Base-by-base conservation (phyloP, 306 rosid genomes). In the Lathyrus oleraceus region DNA sequence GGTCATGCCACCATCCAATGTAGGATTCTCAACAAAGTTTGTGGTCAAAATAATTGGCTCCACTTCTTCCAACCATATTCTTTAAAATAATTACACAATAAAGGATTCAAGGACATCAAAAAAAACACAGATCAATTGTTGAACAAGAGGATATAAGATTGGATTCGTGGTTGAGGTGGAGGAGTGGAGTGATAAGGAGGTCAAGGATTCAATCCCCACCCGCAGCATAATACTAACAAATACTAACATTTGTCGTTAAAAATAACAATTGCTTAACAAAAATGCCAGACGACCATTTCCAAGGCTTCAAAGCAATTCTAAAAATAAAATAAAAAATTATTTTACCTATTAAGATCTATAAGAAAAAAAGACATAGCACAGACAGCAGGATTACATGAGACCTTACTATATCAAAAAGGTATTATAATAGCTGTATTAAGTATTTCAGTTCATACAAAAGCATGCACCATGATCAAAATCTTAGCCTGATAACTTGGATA, bases 401-500 rank as follows among this genome's bases (percentile, higher is more conserved):
- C 73, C 61, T 20, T 47, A 67, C 54, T 60, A 23, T 60, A 38
- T 45, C 38, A 53, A 35, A 15, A 30, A 42, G 3, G 48, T 65
- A 58, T 38, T 47, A 16, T 21, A 35, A 36, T 54, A 58, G 48
- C 51, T 27, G 44, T 59, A 36, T 32, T 20, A 59, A 75, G 63
- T 49, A 58, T 44, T 59, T 48, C 48, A 9, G 40, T 67, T 49
- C 62, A 67, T 57, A 67, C 79, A 75, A 45, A 67, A 56, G 44
- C 47, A 47, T 36, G 45, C 40, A n/a, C 62, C 35, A 21, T 13
- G 56, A 60, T 47, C 6, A 52, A 49, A 59, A 5, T 32, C 30
- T 35, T 75, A 48, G 47, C 44, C 54, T 48, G 21, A 60, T 67
- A 58, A 67, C 51, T 45, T n/a, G 27, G 56, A 76, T 13, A 68